Conservation (phyloP, 1,139 yeast species). For the Ogataea hybrid region DNA sequence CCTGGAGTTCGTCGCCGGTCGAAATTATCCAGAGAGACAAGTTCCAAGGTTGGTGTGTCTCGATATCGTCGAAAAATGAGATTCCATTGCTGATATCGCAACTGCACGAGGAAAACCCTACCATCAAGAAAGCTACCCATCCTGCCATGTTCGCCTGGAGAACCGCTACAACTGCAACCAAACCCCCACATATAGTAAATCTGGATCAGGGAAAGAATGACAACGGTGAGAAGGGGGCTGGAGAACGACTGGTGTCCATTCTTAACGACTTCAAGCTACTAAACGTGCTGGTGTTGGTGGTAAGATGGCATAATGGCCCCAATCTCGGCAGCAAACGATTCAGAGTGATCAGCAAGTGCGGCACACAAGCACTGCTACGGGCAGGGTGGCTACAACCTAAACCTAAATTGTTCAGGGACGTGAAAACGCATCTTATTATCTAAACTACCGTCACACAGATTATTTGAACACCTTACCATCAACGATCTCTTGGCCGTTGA, state of each 20-base stretch:
- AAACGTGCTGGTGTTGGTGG: conserved; percentile 59
- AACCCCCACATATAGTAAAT: conserved; percentile 13
- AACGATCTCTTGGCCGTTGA: no score
- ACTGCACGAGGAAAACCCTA: conserved; percentile 41
- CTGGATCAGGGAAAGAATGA: conserved; percentile 58
- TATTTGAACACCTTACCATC: no score
- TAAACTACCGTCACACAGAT: no score
- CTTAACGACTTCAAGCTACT: conserved; percentile 45
- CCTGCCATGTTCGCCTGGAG: conserved; percentile 72
- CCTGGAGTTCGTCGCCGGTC: conserved; percentile 37
- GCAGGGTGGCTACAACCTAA: no score
- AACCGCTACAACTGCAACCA: conserved; percentile 34
- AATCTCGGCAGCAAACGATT: conserved; percentile 63
- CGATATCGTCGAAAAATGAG: conserved; percentile 37
- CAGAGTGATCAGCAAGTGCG: no score
- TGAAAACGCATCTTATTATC: no score
- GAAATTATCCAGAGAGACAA: conserved; percentile 51
- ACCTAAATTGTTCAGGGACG: no score
- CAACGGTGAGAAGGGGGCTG: conserved; percentile 68
- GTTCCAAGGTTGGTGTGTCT: conserved; percentile 57
- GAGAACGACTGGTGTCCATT: conserved; percentile 49
- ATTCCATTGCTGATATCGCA: conserved; percentile 39
- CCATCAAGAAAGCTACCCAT: conserved; percentile 54
- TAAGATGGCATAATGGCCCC: conserved; percentile 73
- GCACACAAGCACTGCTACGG: no score